phyloP scores from a whole-genome alignment of 768 basidiomycete genomes.

The Lactarius evosmus region DNA sequence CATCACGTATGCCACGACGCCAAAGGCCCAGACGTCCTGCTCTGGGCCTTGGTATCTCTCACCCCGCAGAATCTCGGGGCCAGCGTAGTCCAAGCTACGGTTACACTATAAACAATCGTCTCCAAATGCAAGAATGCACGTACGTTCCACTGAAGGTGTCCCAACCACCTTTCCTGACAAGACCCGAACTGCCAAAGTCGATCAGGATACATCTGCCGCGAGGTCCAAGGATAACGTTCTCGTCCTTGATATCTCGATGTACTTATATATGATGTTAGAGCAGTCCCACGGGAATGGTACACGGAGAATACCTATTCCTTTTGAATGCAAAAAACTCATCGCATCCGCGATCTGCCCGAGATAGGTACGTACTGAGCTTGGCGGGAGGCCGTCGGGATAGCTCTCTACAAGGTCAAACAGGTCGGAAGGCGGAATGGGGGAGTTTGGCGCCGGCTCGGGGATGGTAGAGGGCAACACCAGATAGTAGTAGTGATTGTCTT shows the following conservation, averaged over 20 bases:
- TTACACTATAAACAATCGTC: slow-evolving; percentile 26
- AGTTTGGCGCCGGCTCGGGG: slow-evolving; percentile 51
- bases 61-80: slow-evolving; percentile 93
- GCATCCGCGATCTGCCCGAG: slow-evolving; percentile 95
- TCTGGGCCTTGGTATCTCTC: slow-evolving; percentile 95
- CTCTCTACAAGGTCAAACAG: slow-evolving; percentile 94
- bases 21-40: slow-evolving; percentile 98
- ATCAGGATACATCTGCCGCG: slow-evolving; percentile 86
- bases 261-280: slow-evolving; percentile 43
- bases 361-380: slow-evolving; percentile 72
- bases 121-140: slow-evolving; percentile 37
- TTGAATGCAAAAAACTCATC: slow-evolving; percentile 80
- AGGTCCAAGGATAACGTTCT: slow-evolving; percentile 85
- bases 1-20: slow-evolving; percentile 94
- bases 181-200: slow-evolving; percentile 92
- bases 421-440: slow-evolving; percentile 65
- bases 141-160: slow-evolving; percentile 90
- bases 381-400: slow-evolving; percentile 80
- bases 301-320: slow-evolving; percentile 71
- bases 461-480: slow-evolving; percentile 80
- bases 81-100: slow-evolving; percentile 84
- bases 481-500: slow-evolving; percentile 95
- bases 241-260: slow-evolving; percentile 97
- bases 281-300: slow-evolving; percentile 1
- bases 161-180: slow-evolving; percentile 82